Conservation (phyloP, 768 basidiomycete species). For the Lactarius evosmus region DNA sequence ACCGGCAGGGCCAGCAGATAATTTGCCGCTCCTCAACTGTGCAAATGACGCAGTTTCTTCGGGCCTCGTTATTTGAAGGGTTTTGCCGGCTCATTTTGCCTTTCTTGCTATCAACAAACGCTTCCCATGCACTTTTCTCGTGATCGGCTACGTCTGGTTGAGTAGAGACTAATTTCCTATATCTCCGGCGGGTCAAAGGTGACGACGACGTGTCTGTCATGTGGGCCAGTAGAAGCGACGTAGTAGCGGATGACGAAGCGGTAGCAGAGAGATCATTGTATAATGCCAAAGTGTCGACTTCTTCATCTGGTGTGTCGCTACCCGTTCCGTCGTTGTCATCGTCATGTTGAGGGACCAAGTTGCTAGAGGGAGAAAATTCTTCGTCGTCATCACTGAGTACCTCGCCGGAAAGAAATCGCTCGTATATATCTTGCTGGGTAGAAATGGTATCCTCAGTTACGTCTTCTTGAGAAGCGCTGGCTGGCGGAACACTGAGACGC, state of each 20-base stretch:
- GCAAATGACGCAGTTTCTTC: conserved; percentile 63
- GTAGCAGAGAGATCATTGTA: conserved; percentile 53
- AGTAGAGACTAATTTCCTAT: conserved; percentile 38
- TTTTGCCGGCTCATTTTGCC: conserved; percentile 21
- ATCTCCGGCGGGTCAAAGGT: conserved; percentile 50
- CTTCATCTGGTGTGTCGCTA: conserved; percentile 28
- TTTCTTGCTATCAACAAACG: conserved; percentile 35
- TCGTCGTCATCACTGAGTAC: conserved; percentile 49
- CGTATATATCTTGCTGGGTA: conserved; percentile 45
- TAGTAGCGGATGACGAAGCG: conserved; percentile 35
- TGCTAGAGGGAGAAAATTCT: conserved; percentile 34
- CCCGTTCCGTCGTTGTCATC: conserved; percentile 19
- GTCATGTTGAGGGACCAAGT: conserved; percentile 15
- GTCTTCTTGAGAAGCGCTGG: neutral
- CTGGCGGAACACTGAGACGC: neutral
- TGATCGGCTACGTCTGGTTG: conserved; percentile 2
- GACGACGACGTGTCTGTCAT: conserved; percentile 43
- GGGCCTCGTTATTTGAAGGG: conserved; percentile 28
- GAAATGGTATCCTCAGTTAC: conserved; percentile 27
- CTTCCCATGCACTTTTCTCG: conserved; percentile 33
- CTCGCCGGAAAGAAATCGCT: conserved; percentile 60
- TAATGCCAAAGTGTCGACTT: conserved; percentile 41
- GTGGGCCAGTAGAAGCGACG: conserved; percentile 54
- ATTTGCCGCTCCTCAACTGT: conserved; percentile 64
- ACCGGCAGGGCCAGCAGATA: conserved; percentile 88